Base-by-base conservation (phyloP, 2,329 filamentous ascomycete species). In the Pyrenophora seminiperda region DNA sequence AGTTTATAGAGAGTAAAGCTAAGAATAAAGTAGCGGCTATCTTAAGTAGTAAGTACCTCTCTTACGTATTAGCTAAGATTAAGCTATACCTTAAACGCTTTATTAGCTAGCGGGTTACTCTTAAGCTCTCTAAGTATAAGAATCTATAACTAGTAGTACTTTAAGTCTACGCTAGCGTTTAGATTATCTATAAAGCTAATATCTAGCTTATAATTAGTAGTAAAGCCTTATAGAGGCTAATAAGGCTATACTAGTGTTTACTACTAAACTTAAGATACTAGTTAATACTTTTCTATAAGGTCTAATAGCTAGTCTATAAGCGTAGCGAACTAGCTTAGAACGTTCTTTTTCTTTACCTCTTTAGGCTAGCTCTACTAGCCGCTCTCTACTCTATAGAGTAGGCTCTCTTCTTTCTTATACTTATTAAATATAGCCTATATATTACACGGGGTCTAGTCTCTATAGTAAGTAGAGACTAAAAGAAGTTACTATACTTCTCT, bases 1-100 rank as follows among this genome's bases (percentile, higher is more conserved):
- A 71, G 71, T 53, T 75, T 68, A 47, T 71, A 81, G 10, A 81
- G 50, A 3, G 77, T 80, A 66, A 82, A 81, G 45, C 75, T 76
- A 13, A 80, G 60, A 45, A 78, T 72, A 53, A 79, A 81, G 42
- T 59, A 54, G 41, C 58, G 59, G 19, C 36, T 39, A 11, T 27
- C 36, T 39, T 39, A 10, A 37, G 57, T 54, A 37, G 70, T 61
- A 11, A 81, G 63, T 2, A 79, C 73, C 57, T 81, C 75, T 46
- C 73, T 74, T 0, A 67, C 73, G 59, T 80, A 81, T 50, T 58
- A 74, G 14, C 60, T 73, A 1, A 80, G 9, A 22, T 40, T 3
- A 27, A 40, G 37, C 37, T 11, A 30, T 27, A 14, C n/a, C 7
- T 58, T 53, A 19, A 71, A 73, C 5, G 63, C 54, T 45, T 20